Evolutionary conservation across 768 basidiomycete genomes (phyloP).

Genomic region (Termitomyces sp.): DNA sequence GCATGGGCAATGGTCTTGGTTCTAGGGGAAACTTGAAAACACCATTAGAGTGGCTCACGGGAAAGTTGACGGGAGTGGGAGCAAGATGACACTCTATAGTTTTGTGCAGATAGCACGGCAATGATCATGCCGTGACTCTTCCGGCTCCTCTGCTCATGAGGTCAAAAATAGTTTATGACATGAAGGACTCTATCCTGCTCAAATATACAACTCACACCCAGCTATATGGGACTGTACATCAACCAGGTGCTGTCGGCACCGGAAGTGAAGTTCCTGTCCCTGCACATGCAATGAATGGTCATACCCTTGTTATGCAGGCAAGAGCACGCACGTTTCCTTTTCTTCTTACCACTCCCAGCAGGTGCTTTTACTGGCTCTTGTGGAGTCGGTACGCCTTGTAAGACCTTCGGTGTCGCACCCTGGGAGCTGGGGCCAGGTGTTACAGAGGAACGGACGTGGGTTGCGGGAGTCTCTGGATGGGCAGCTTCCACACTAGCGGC

Average conservation of each 20-base stretch:
- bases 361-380: slow-evolving; percentile 48
- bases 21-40: slow-evolving; percentile 61
- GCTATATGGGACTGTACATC: neutral
- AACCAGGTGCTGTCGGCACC: slow-evolving; percentile 28
- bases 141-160: too few species aligned
- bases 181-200: neutral
- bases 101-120: neutral
- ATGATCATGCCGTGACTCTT: too few species aligned
- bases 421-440: slow-evolving; percentile 38
- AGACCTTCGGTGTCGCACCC: slow-evolving; percentile 27
- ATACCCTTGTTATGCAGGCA: neutral
- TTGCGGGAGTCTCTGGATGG: slow-evolving; percentile 28
- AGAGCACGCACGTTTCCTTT: slow-evolving; percentile 62
- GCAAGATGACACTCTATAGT: slow-evolving; percentile 30
- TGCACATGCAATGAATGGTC: slow-evolving; percentile 6
- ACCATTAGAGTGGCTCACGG: slow-evolving; percentile 78
- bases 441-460: slow-evolving; percentile 30
- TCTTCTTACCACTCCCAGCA: slow-evolving; percentile 61
- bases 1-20: slow-evolving; percentile 55
- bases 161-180: neutral
- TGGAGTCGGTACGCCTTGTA: slow-evolving; percentile 27
- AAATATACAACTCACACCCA: neutral
- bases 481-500: slow-evolving; percentile 24
- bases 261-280: slow-evolving; percentile 34
- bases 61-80: slow-evolving; percentile 65